Evolutionary conservation across 257 asterid genomes (phyloP).

Genomic region (Parsonsia alboflavescens): DNA sequence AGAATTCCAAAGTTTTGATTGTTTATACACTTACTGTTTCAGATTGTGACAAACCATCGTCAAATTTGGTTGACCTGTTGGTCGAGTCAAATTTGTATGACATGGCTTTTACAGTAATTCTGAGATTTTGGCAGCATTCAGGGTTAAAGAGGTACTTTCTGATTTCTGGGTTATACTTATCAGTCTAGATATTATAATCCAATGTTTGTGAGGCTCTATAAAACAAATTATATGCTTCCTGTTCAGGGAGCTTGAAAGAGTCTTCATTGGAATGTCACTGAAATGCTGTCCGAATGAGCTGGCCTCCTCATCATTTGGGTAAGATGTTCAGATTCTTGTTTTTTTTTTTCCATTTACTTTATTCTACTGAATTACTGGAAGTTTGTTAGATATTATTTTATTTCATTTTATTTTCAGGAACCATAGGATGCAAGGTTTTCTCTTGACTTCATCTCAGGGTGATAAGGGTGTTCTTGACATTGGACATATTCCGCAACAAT

Average conservation of each 20-base stretch:
- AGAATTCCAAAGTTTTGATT: not conserved
- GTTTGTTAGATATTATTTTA: conserved; percentile 9
- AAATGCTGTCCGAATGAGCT: conserved; percentile 73
- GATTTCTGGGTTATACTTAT: conserved; percentile 9
- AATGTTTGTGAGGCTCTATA: conserved; percentile 1
- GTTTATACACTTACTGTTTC: conserved; percentile 16
- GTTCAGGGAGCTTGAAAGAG: conserved; percentile 85
- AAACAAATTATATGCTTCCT: not conserved
- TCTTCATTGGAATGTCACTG: conserved; percentile 64
- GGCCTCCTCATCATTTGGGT: conserved; percentile 43
- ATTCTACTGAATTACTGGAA: conserved; percentile 8
- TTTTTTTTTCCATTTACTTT: not conserved
- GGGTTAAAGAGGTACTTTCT: conserved; percentile 62
- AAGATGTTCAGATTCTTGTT: conserved; percentile 15
- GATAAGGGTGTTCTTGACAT: conserved; percentile 44
- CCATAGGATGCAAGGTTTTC: conserved; percentile 49
- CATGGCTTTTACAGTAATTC: conserved; percentile 81
- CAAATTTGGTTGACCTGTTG: conserved; percentile 74
- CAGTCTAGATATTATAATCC: not conserved
- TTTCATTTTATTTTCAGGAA: conserved; percentile 47
- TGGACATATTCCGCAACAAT: conserved; percentile 41
- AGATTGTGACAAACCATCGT: conserved; percentile 63
- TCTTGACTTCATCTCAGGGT: conserved; percentile 73
- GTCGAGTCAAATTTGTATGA: conserved; percentile 81
- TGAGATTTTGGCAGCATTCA: conserved; percentile 88